Percentiles rank a stretch among this genome's conserved stretches.
Evolutionary conservation across 306 rosid species (phyloP).

Genomic region (Gillenia trifoliata): DNA sequence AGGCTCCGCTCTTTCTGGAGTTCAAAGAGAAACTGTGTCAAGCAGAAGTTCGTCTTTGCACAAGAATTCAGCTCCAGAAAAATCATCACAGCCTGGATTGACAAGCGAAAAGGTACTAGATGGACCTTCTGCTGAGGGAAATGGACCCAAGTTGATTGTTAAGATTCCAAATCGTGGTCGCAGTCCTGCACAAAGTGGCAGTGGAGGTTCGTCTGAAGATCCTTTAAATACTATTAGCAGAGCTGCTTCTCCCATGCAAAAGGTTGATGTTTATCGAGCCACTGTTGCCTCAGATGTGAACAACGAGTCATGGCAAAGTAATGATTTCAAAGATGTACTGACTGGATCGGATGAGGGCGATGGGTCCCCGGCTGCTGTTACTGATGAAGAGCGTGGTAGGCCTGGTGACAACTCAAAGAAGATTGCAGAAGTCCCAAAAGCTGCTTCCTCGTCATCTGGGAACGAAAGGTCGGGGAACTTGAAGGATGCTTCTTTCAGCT

Average conservation of each 20-base stretch:
- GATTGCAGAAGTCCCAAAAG: constrained; percentile 34
- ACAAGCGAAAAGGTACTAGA: constrained; percentile 51
- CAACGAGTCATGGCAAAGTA: constrained; percentile 46
- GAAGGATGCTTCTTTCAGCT: constrained; percentile 63
- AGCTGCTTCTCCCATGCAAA: constrained; percentile 53
- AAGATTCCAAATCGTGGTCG: constrained; percentile 64
- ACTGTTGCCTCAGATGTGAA: constrained; percentile 36
- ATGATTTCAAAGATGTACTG: constrained; percentile 36
- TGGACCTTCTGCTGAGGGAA: constrained; percentile 45
- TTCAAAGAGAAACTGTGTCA: constrained; percentile 46
- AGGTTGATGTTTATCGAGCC: constrained; percentile 43
- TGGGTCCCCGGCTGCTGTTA: constrained; percentile 36
- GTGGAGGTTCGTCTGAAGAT: constrained; percentile 62
- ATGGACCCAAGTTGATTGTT: constrained; percentile 53
- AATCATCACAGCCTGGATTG: constrained; percentile 31
- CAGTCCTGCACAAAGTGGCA: constrained; percentile 61
- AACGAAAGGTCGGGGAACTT: constrained; percentile 50
- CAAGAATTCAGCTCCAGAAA: constrained; percentile 45
- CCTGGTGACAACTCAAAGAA: constrained; percentile 39
- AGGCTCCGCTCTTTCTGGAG: constrained; percentile 46
- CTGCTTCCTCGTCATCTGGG: constrained; percentile 40
- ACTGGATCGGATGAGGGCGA: constrained; percentile 49
- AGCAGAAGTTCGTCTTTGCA: constrained; percentile 19
- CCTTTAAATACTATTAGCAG: constrained; percentile 39
- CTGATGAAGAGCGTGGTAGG: constrained; percentile 42